phyloP scores from a whole-genome alignment of 2,329 filamentous ascomycete genomes.

The Phyllosticta paracitricarpa region DNA sequence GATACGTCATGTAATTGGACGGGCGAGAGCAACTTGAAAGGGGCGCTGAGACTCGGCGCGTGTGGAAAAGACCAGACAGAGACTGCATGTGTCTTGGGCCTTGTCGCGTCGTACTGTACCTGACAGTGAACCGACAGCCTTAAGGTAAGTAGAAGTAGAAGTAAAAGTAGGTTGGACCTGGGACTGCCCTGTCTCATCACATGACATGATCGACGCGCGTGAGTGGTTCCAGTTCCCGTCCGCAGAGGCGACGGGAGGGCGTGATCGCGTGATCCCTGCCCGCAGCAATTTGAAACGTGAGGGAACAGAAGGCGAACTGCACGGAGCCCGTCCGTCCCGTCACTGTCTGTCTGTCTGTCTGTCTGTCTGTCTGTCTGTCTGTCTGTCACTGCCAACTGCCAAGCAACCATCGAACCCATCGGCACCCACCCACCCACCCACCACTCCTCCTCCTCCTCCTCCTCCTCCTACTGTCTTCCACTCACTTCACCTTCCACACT shows the following conservation, averaged over 20 bases:
- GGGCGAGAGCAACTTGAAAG: no score
- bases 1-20: not conserved
- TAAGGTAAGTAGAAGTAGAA: no score
- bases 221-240: not conserved
- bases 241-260: not conserved
- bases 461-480: not conserved
- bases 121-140: no score
- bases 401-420: not conserved
- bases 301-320: not conserved
- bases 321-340: no score
- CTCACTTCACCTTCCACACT: not conserved
- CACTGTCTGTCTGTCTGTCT: no score
- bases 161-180: no score
- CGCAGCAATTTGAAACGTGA: slow-evolving; percentile 9
- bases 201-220: not conserved
- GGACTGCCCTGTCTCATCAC: not conserved
- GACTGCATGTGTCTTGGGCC: not conserved
- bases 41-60: no score
- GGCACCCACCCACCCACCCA: not conserved
- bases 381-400: not conserved
- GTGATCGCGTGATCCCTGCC: slow-evolving; percentile 2
- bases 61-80: no score
- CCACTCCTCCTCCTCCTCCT: not conserved
- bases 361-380: not conserved
- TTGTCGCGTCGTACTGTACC: no score